Conservation (phyloP, 208 protist genomes). For the Acanthamoeba royreba region DNA sequence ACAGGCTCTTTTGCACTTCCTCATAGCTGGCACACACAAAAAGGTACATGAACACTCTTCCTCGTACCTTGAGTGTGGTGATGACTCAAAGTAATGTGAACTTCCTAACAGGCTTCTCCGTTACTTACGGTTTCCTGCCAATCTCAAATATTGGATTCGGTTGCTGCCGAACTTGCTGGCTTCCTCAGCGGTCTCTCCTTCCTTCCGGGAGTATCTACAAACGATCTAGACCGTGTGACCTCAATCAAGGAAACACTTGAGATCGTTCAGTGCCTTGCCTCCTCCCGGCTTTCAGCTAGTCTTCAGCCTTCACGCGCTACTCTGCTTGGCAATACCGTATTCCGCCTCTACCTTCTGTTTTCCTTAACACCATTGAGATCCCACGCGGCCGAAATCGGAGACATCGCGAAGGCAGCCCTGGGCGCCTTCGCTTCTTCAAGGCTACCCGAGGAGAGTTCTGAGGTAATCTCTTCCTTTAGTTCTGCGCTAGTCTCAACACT, state of each 20-base stretch:
- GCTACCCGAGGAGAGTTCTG: neutral
- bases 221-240: neutral
- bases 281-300: neutral
- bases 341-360: neutral
- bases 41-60: neutral
- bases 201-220: neutral
- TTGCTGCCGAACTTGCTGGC: neutral
- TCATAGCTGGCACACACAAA: conserved; percentile 14
- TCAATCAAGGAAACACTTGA: neutral
- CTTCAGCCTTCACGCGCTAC: neutral
- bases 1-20: neutral
- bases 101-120: neutral
- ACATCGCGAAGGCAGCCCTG: neutral
- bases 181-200: neutral
- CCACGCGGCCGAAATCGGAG: neutral
- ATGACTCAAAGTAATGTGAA: neutral
- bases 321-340: conserved; percentile 4
- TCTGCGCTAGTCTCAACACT: neutral
- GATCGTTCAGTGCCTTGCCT: neutral
- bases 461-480: neutral
- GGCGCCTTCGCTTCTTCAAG: neutral
- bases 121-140: neutral
- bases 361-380: neutral
- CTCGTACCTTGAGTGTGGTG: neutral
- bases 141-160: neutral